A percentile compares a stretch with the other conserved stretches of the same genome.
phyloP scores from a whole-genome alignment of 192 early-diverging fungal species.

The Gorgonomyces haynaldii region DNA sequence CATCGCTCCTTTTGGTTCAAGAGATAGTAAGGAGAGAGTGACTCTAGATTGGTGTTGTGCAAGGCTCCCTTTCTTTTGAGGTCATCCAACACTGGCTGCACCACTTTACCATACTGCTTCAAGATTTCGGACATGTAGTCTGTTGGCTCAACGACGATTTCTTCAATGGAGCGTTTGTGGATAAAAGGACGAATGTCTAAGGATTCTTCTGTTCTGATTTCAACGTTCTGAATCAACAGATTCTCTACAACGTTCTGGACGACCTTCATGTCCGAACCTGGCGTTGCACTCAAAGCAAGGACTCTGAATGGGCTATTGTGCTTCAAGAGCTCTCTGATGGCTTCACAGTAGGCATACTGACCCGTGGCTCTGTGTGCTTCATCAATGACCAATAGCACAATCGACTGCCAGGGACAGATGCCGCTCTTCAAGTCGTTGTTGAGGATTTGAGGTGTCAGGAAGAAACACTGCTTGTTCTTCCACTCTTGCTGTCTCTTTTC shows the following conservation, averaged over 20 bases:
- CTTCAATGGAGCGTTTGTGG: constrained; percentile 53
- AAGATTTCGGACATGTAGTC: constrained; percentile 32
- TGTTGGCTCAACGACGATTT: constrained; percentile 46
- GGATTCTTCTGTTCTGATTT: constrained; percentile 80
- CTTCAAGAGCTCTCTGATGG: constrained; percentile 42
- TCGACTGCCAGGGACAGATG: constrained; percentile 42
- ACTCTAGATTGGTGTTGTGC: background rate
- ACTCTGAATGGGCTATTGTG: constrained; percentile 51
- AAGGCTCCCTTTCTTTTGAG: background rate
- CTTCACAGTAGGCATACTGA: constrained; percentile 68
- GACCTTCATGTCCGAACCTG: constrained; percentile 55
- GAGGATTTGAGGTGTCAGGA: constrained; percentile 77
- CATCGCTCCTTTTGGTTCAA: too few species aligned
- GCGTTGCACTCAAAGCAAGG: constrained; percentile 79
- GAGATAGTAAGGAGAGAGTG: too few species aligned
- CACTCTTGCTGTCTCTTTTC: constrained; percentile 45
- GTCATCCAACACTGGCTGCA: too few species aligned
- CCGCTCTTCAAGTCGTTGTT: constrained; percentile 68
- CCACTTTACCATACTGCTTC: too few species aligned
- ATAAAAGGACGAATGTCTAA: constrained; percentile 68
- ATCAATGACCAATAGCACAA: constrained; percentile 65
- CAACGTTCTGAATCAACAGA: constrained; percentile 64
- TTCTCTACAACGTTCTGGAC: constrained; percentile 66
- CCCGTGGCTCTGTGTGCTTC: constrained; percentile 87
- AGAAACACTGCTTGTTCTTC: constrained; percentile 63